Conservation (phyloP, 768 basidiomycete genomes). For the Suillus hirtellus region DNA sequence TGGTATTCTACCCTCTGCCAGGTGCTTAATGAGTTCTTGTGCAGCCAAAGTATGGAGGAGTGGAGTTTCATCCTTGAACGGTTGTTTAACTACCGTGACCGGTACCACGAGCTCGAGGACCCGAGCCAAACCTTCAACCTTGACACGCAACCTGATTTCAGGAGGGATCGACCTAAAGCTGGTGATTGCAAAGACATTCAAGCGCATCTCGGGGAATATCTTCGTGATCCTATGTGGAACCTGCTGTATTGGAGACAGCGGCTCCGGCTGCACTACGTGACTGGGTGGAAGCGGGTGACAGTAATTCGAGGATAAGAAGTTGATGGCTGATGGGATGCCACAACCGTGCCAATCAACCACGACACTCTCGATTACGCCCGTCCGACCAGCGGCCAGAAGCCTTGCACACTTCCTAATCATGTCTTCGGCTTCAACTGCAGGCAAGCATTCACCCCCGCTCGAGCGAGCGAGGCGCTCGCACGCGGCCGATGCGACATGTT, state of each 20-base stretch:
- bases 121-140: slow-evolving; percentile 27
- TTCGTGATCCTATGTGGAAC: slow-evolving; percentile 31
- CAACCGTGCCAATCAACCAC: slow-evolving; percentile 47
- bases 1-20: slow-evolving; percentile 37
- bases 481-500: slow-evolving; percentile 46
- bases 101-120: slow-evolving; percentile 20
- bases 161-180: slow-evolving; percentile 24
- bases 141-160: slow-evolving; percentile 28
- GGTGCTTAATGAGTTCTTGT: slow-evolving; percentile 50
- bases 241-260: slow-evolving; percentile 36
- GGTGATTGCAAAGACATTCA: slow-evolving; percentile 36
- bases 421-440: slow-evolving; percentile 45
- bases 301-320: slow-evolving; percentile 13
- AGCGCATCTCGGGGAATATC: slow-evolving; percentile 35
- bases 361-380: slow-evolving; percentile 45
- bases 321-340: slow-evolving; percentile 15
- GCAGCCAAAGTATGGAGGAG: slow-evolving; percentile 60
- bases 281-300: slow-evolving; percentile 19
- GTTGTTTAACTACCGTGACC: slow-evolving; percentile 25
- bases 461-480: slow-evolving; percentile 53
- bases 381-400: slow-evolving; percentile 52
- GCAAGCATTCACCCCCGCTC: slow-evolving; percentile 52
- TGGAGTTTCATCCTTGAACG: slow-evolving; percentile 24
- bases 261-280: slow-evolving; percentile 29
- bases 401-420: slow-evolving; percentile 50